Base-by-base conservation (phyloP, 805 yeast genomes). In the Scheffersomyces coipomensis region DNA sequence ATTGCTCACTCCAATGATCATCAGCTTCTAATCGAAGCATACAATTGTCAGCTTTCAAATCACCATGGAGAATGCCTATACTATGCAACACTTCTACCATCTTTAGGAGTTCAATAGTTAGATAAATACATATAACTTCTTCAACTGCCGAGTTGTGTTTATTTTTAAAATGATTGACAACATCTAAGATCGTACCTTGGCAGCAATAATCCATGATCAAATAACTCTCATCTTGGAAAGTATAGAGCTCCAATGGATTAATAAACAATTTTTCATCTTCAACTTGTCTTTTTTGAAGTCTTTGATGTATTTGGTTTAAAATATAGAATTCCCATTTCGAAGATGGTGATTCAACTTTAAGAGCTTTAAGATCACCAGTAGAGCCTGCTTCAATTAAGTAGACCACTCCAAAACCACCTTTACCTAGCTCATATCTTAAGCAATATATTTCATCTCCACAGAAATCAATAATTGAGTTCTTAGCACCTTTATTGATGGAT, bases 251-350 rank as follows among this genome's bases (percentile, higher is more conserved):
- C 19, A 76, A 68, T 0, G 78, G 78, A 9, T 60, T 54, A 1
- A 86, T 69, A 4, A 84, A 63, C 2, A 79, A 71, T 5, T 47
- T 36, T 3, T 33, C 27, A 2, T 19, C 16, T 15, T 29, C 33
- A 15, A 15, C n/a, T 4, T 38, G 13, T 2, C 5, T 6, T 6
- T 51, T 46, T 5, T 46, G 46, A 29, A 47, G 36, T 35, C 64
- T 81, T 55, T 39, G 56, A 40, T 78, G 78, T 1, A 86, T 66
- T 48, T 80, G 81, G 25, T 66, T 73, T 47, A 88, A 62, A 13
- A 87, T 79, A 55, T 85, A 88, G 51, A 74, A 86, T 59, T 89
- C 97, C 97, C 96, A 88, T 3, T 77, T 67, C 33, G 78, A 75
- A 0, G 86, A 65, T 0, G 91, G 88, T 13, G 72, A 69, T 52